Conservation (phyloP, 2,329 filamentous ascomycete genomes). For the Aspergillus bombycis region DNA sequence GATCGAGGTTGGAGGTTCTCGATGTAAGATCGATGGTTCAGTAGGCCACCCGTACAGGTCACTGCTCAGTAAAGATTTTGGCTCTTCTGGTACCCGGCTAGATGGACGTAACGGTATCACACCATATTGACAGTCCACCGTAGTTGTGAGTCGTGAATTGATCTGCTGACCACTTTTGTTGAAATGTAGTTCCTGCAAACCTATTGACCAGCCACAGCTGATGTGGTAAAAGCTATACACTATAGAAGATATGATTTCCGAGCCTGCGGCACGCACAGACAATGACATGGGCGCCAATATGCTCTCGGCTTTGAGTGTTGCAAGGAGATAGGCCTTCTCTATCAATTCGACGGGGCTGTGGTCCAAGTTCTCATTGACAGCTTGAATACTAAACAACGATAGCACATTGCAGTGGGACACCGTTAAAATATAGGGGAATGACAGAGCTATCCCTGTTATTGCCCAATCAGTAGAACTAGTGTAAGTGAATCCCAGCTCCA, state of each 20-base stretch:
- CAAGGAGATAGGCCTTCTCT: constrained; percentile 60
- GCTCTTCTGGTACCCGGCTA: constrained; percentile 13
- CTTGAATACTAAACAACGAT: constrained; percentile 71
- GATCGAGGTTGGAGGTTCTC: constrained; percentile 61
- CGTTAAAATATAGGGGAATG: constrained; percentile 75
- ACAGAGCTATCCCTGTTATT: constrained; percentile 71
- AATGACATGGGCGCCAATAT: constrained; percentile 77
- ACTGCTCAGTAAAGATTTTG: constrained; percentile 23
- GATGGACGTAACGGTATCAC: constrained; percentile 19
- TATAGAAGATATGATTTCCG: constrained; percentile 75
- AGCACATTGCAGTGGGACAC: constrained; percentile 75
- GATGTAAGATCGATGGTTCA: constrained; percentile 38
- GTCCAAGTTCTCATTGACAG: constrained; percentile 8
- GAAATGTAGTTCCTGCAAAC: constrained; percentile 88
- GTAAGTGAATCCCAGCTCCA: constrained; percentile 62
- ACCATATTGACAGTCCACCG: constrained; percentile 44
- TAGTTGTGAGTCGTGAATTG: constrained; percentile 43
- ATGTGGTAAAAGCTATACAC: constrained; percentile 81
- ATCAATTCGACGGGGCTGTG: not conserved
- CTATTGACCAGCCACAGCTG: constrained; percentile 81
- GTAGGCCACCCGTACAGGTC: constrained; percentile 17
- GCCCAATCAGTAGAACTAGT: constrained; percentile 65
- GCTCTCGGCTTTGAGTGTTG: constrained; percentile 79
- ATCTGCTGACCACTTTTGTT: constrained; percentile 48
- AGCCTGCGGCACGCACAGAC: constrained; percentile 71